A percentile compares a stretch with the other conserved stretches of the same genome.
Conservation (phyloP, 495 filamentous ascomycete species). For the Hypomontagnella monticulosa region DNA sequence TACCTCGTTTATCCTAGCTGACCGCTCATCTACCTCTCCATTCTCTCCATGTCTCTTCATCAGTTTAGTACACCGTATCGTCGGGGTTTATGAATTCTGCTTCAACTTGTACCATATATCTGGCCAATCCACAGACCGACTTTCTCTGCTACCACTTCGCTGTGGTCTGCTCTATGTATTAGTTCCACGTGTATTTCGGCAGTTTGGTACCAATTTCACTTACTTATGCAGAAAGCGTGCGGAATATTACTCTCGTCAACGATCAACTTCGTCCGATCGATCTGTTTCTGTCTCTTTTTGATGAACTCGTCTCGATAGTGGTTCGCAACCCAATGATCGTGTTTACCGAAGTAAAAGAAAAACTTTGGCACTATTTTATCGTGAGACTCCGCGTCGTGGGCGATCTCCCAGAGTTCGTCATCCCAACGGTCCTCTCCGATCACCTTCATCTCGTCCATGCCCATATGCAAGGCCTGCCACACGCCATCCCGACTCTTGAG, state of each 20-base stretch:
- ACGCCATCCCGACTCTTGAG: conserved; percentile 71
- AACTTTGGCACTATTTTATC: conserved; percentile 60
- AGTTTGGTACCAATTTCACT: conserved; percentile 51
- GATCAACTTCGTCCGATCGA: conserved; percentile 70
- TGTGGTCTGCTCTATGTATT: conserved; percentile 59
- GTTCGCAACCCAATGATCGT: conserved; percentile 86
- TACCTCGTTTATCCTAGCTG: no score
- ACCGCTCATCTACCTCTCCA: no score
- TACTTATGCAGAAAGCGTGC: conserved; percentile 84
- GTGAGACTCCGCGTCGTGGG: conserved; percentile 50
- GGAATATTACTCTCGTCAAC: conserved; percentile 77
- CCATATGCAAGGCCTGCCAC: conserved; percentile 71
- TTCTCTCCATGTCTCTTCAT: not conserved
- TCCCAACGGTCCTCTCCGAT: conserved; percentile 84
- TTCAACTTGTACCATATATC: conserved; percentile 47
- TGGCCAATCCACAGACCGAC: conserved; percentile 68
- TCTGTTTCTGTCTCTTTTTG: conserved; percentile 48
- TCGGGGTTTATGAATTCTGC: not conserved
- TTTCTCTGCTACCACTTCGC: conserved; percentile 72
- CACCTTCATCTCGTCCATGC: conserved; percentile 73
- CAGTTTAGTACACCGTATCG: not conserved
- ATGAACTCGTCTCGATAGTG: conserved; percentile 80
- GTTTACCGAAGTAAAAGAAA: conserved; percentile 80
- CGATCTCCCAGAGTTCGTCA: conserved; percentile 79
- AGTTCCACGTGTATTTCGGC: conserved; percentile 5